Conservation (phyloP, 2,329 filamentous ascomycete genomes). For the Alternaria sp. region DNA sequence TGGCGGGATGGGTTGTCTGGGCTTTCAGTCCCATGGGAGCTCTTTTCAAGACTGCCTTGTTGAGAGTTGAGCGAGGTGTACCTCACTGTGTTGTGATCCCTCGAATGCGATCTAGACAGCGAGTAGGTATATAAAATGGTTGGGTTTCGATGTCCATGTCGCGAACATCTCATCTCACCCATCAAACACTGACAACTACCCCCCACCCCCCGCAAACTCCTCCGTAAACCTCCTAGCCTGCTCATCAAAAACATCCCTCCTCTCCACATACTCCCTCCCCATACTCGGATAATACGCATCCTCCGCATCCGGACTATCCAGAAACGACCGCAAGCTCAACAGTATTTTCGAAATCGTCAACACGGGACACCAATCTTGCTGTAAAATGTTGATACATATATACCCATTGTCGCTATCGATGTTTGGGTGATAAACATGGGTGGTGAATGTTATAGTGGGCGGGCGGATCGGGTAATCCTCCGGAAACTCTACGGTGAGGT, state of each 20-base stretch:
- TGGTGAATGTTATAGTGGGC: not conserved
- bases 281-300: not conserved
- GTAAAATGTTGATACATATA: not conserved
- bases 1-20: too few relatives aligned
- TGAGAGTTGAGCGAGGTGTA: too few relatives aligned
- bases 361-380: not conserved
- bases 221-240: not conserved
- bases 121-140: too few relatives aligned
- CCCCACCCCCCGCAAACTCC: not conserved
- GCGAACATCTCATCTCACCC: too few relatives aligned
- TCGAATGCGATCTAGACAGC: too few relatives aligned
- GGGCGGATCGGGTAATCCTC: not conserved
- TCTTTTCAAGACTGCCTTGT: too few relatives aligned
- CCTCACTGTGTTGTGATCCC: too few relatives aligned
- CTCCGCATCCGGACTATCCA: not conserved
- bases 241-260: not conserved
- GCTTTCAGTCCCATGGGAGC: too few relatives aligned
- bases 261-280: not conserved
- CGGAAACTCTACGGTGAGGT: not conserved
- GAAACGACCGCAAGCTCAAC: not conserved
- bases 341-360: not conserved
- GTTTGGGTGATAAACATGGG: not conserved
- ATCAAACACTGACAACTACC: not conserved
- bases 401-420: not conserved
- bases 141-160: too few relatives aligned